Conservation (phyloP, 805 yeast species). For the Candida patagonica region DNA sequence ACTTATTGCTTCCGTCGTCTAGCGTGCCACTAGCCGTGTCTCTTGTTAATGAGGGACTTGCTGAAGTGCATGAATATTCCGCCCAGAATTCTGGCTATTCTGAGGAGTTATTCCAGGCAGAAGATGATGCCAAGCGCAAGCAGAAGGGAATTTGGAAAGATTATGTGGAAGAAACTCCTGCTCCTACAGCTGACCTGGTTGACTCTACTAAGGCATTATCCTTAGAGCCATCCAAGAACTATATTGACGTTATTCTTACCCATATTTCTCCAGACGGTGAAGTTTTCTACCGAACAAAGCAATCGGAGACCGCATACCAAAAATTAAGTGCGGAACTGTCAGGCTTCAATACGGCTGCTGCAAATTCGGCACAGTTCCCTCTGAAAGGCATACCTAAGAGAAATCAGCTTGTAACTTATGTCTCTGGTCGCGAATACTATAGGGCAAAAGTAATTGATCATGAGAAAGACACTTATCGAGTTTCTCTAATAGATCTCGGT, state of each 20-base stretch:
- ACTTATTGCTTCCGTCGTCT: slow-evolving; percentile 44
- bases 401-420: slow-evolving; percentile 45
- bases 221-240: slow-evolving; percentile 19
- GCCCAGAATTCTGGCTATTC: slow-evolving; percentile 48
- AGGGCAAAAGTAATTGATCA: slow-evolving; percentile 45
- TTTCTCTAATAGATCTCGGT: slow-evolving; percentile 57
- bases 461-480: slow-evolving; percentile 37
- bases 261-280: slow-evolving; percentile 23
- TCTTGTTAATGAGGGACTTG: slow-evolving; percentile 55
- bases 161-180: slow-evolving; percentile 39
- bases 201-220: slow-evolving; percentile 13
- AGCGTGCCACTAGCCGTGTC: slow-evolving; percentile 47
- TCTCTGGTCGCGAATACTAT: slow-evolving; percentile 45
- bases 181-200: slow-evolving; percentile 20
- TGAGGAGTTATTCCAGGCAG: slow-evolving; percentile 48
- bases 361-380: slow-evolving; percentile 21
- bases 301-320: slow-evolving; percentile 14
- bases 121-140: slow-evolving; percentile 46
- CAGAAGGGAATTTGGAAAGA: slow-evolving; percentile 61
- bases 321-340: slow-evolving; percentile 20
- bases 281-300: slow-evolving; percentile 19
- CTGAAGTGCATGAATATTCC: slow-evolving; percentile 55
- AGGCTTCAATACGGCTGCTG: slow-evolving; percentile 25
- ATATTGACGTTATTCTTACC: slow-evolving; percentile 29
- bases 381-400: slow-evolving; percentile 34